Percentiles rank a stretch among this genome's conserved stretches.
These are phyloP conservation scores for Setaria italica DNA, from an alignment of 202 grass and related monocot species.

Conservation along the genomic window DNA sequence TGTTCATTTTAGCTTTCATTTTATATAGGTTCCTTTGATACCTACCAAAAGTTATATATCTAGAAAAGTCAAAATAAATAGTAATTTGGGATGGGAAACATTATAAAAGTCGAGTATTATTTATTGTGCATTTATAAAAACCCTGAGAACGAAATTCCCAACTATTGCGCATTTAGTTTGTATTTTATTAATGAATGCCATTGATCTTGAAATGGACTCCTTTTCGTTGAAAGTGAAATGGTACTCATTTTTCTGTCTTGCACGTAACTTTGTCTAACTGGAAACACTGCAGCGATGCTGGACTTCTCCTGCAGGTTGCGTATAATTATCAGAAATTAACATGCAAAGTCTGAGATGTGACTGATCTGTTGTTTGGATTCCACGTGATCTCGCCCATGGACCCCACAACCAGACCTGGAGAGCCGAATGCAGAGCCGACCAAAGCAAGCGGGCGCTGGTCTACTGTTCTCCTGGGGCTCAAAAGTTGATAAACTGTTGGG, in stretches of 20 bases:
- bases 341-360: conserved; percentile 44
- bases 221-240: neutral
- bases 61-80: too few species aligned
- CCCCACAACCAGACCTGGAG: conserved; percentile 6
- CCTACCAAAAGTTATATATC: too few species aligned
- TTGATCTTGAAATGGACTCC: neutral
- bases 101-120: too few species aligned
- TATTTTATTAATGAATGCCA: neutral
- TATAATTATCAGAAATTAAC: conserved; percentile 24
- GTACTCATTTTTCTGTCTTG: neutral
- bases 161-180: too few species aligned
- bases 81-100: too few species aligned
- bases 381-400: conserved; percentile 27
- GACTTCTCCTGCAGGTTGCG: neutral
- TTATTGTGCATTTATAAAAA: too few species aligned
- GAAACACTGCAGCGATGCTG: neutral
- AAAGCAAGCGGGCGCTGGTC: conserved; percentile 49
- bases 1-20: too few species aligned
- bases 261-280: neutral
- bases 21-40: too few species aligned
- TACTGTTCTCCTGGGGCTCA: conserved; percentile 2
- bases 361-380: conserved; percentile 28
- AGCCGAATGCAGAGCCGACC: conserved; percentile 49
- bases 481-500: conserved; percentile 33
- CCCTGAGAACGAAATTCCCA: too few species aligned